phyloP scores from a whole-genome alignment of 2,329 filamentous ascomycete species.

The Teratosphaeria epicoccoides region DNA sequence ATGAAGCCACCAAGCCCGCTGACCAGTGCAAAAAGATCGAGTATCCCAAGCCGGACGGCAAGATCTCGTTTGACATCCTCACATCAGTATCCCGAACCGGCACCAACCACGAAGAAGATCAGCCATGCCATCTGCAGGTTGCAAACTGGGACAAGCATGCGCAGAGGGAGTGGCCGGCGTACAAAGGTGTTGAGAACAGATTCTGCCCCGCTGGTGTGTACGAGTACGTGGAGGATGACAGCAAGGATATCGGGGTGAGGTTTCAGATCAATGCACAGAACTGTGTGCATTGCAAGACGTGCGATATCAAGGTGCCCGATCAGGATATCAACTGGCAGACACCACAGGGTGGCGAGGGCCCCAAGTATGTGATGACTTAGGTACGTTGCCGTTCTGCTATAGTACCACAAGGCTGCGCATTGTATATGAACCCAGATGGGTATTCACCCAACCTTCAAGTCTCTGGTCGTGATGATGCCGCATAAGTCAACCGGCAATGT shows the following conservation, averaged over 20 bases:
- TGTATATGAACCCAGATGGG: background rate
- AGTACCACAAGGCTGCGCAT: background rate
- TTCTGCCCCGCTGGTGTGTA: conserved; percentile 98
- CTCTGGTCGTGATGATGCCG: background rate
- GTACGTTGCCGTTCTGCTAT: background rate
- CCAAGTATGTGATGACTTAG: conserved; percentile 52
- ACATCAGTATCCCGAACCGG: conserved; percentile 91
- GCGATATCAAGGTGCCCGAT: conserved; percentile 92
- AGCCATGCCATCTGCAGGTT: conserved; percentile 91
- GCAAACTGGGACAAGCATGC: conserved; percentile 91
- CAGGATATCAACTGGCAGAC: conserved; percentile 96
- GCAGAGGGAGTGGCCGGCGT: conserved; percentile 69
- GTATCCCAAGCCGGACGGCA: conserved; percentile 91
- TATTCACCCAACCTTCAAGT: background rate
- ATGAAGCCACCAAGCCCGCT: conserved; percentile 67
- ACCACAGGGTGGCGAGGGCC: conserved; percentile 72
- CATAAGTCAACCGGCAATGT: background rate
- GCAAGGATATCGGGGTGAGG: conserved; percentile 74
- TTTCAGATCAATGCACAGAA: conserved; percentile 98
- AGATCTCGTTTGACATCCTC: conserved; percentile 90
- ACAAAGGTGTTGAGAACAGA: conserved; percentile 85
- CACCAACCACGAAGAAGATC: conserved; percentile 97
- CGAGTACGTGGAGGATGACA: conserved; percentile 89
- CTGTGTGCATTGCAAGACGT: conserved; percentile 99
- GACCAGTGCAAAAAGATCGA: conserved; percentile 79